Evolutionary conservation across 192 early-diverging fungal species (phyloP).

Genomic region (Pilaira anomala): DNA sequence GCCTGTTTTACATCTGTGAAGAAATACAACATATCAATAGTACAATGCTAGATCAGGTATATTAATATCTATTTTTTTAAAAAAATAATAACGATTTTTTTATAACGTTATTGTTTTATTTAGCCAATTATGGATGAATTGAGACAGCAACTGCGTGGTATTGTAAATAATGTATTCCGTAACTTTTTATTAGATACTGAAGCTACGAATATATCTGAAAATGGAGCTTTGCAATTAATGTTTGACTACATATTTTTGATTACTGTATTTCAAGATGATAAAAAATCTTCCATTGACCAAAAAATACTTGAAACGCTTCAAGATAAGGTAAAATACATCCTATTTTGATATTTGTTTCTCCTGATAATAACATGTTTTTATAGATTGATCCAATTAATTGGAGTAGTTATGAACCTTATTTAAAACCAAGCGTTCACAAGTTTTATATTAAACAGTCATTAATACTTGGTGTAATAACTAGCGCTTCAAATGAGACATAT

Average conservation of each 20-base stretch:
- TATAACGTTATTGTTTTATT: not conserved
- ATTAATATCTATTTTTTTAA: not conserved
- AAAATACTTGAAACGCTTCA: slow-evolving; percentile 4
- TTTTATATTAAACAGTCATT: slow-evolving; percentile 54
- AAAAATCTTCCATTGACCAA: not conserved
- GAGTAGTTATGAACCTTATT: slow-evolving; percentile 45
- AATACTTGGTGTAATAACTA: slow-evolving; percentile 50
- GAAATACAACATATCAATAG: slow-evolving; percentile 46
- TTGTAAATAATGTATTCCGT: slow-evolving; percentile 1
- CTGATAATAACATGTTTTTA: not conserved
- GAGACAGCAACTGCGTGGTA: not conserved
- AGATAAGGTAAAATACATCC: slow-evolving; percentile 6
- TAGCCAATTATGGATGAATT: slow-evolving; percentile 13
- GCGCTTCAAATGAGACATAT: slow-evolving; percentile 39
- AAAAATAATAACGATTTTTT: no score
- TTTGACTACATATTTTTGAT: slow-evolving; percentile 58
- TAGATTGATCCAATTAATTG: slow-evolving; percentile 72
- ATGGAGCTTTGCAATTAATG: slow-evolving; percentile 60
- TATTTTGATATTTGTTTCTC: not conserved
- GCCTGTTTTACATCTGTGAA: slow-evolving; percentile 41
- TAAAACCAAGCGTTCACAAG: slow-evolving; percentile 53
- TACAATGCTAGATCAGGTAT: slow-evolving; percentile 48
- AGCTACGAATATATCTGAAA: slow-evolving; percentile 37
- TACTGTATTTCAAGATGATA: slow-evolving; percentile 42
- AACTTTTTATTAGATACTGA: not conserved